These are phyloP conservation scores for Testicularia cyperi DNA, from an alignment of 1,284 basidiomycete genomes.

Conservation along the genomic window DNA sequence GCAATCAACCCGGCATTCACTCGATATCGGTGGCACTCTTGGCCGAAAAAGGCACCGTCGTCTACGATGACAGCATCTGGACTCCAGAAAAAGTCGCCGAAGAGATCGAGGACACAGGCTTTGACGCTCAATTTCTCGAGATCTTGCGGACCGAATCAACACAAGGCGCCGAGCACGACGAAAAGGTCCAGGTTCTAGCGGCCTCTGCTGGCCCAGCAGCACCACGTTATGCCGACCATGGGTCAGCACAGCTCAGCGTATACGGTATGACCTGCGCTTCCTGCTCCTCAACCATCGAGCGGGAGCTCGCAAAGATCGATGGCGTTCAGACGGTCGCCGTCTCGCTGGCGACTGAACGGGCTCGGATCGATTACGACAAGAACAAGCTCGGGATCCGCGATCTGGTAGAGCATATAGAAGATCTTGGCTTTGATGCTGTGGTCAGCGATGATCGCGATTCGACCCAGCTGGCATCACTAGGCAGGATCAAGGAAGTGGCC, in stretches of 20 bases:
- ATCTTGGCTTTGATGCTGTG: conserved; percentile 86
- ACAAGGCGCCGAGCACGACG: background rate
- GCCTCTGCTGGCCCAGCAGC: background rate
- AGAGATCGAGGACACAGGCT: conserved; percentile 90
- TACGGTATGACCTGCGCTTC: conserved; percentile 88
- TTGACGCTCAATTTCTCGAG: conserved; percentile 68
- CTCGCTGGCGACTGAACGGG: conserved; percentile 49
- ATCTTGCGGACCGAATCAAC: conserved; percentile 14
- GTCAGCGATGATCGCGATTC: conserved; percentile 76
- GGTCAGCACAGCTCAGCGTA: conserved; percentile 66
- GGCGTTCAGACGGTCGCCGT: conserved; percentile 47
- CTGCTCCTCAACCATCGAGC: conserved; percentile 77
- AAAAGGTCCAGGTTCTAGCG: background rate
- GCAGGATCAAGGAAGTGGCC: conserved; percentile 84
- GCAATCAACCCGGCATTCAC: conserved; percentile 77
- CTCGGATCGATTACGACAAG: conserved; percentile 44
- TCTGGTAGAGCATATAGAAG: conserved; percentile 64
- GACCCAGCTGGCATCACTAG: conserved; percentile 86
- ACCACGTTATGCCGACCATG: conserved; percentile 3
- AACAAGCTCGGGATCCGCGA: conserved; percentile 39
- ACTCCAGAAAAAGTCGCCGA: conserved; percentile 68
- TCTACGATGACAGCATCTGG: conserved; percentile 82
- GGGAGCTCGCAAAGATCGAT: conserved; percentile 69
- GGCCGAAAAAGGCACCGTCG: conserved; percentile 86
- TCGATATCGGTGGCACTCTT: conserved; percentile 89